phyloP scores from a whole-genome alignment of 1,284 basidiomycete species.

The Tilletia horrida region DNA sequence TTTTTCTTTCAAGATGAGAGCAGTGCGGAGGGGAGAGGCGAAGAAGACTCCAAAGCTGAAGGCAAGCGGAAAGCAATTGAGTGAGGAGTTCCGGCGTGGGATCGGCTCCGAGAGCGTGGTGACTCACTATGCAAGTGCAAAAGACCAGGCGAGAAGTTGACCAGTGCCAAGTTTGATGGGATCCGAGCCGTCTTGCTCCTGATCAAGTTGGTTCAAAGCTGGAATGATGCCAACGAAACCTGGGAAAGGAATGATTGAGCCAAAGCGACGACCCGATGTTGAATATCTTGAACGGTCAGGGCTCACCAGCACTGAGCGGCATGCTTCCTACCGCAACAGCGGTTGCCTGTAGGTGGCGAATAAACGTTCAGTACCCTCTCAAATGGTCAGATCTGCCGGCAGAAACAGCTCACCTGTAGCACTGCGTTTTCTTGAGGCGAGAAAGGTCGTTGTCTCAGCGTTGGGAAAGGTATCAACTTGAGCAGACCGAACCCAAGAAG shows the following conservation, averaged over 20 bases:
- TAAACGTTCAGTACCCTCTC: background rate
- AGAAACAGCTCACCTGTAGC: constrained; percentile 61
- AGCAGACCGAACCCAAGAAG: constrained; percentile 86
- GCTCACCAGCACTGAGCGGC: constrained; percentile 71
- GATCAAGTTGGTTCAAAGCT: constrained; percentile 73
- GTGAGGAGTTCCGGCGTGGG: background rate
- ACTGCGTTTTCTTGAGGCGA: constrained; percentile 83
- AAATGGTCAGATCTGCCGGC: background rate
- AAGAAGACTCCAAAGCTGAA: constrained; percentile 71
- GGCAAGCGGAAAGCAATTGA: background rate
- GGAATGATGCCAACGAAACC: constrained; percentile 93
- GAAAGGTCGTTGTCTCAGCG: constrained; percentile 59
- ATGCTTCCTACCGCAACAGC: constrained; percentile 75
- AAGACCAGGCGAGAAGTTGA: constrained; percentile 31
- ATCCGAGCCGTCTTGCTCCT: constrained; percentile 70
- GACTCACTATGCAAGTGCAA: constrained; percentile 28
- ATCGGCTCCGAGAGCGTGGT: background rate
- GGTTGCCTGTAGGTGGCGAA: constrained; percentile 62
- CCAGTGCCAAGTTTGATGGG: constrained; percentile 61
- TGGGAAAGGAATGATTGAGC: background rate
- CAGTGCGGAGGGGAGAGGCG: constrained; percentile 84
- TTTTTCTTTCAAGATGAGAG: constrained; percentile 92
- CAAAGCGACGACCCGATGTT: background rate
- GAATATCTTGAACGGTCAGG: background rate
- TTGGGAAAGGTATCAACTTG: constrained; percentile 61